A percentile compares a stretch with the other conserved stretches of the same genome.
Evolutionary conservation across 768 basidiomycete genomes (phyloP).

Genomic region (Pleurotus eryngii): DNA sequence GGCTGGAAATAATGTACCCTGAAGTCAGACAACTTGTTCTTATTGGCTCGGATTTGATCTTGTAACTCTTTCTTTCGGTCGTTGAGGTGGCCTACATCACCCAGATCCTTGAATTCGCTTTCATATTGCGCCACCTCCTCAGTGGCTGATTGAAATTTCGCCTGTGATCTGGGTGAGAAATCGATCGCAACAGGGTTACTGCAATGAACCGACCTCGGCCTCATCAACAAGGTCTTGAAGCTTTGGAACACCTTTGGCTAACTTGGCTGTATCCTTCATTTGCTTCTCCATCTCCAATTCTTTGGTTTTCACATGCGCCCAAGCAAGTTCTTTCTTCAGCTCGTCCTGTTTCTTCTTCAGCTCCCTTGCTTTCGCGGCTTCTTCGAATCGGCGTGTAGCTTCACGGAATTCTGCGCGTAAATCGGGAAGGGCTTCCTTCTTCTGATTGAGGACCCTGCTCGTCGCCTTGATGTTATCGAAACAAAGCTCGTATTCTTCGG

Average conservation of each 20-base stretch:
- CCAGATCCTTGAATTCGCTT: slow-evolving; percentile 24
- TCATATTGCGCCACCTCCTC: slow-evolving; percentile 29
- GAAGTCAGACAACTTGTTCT: slow-evolving; percentile 35
- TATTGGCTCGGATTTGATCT: slow-evolving; percentile 44
- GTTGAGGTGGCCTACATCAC: slow-evolving; percentile 29
- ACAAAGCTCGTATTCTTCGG: slow-evolving; percentile 80
- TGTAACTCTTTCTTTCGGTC: slow-evolving; percentile 43
- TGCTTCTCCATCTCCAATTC: slow-evolving; percentile 46
- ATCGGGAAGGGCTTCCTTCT: slow-evolving; percentile 78
- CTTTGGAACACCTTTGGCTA: slow-evolving; percentile 32
- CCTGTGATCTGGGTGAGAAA: slow-evolving; percentile 17
- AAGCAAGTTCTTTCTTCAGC: slow-evolving; percentile 79
- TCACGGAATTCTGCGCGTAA: slow-evolving; percentile 57
- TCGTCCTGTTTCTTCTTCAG: slow-evolving; percentile 66
- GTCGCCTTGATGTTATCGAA: slow-evolving; percentile 71
- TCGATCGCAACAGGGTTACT: neutral
- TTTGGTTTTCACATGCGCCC: slow-evolving; percentile 79
- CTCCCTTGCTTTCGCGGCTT: slow-evolving; percentile 71
- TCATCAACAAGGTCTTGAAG: slow-evolving; percentile 29
- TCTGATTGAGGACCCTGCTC: slow-evolving; percentile 59
- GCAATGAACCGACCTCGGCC: slow-evolving; percentile 29
- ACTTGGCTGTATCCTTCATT: slow-evolving; percentile 31
- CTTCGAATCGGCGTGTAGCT: slow-evolving; percentile 57
- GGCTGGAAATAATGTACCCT: slow-evolving; percentile 32
- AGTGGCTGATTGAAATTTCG: slow-evolving; percentile 25